Evolutionary conservation across 768 basidiomycete species (phyloP), one percentile per base, ranked within the genome.

Genomic region (Rossbeevera mucosa): DNA sequence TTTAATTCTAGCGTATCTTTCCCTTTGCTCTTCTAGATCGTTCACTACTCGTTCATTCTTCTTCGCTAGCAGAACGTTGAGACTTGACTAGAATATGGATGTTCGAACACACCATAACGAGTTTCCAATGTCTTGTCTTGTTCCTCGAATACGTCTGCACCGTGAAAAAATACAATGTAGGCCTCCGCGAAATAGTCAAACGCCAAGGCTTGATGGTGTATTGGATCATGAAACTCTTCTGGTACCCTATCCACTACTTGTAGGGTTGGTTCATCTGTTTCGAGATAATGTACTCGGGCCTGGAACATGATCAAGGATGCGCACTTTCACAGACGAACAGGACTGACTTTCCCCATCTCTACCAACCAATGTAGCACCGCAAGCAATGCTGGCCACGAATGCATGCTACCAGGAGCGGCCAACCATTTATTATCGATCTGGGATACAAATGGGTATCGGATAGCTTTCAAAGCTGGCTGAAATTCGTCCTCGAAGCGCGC

Each of bases 311-410:
- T 44, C 45, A 13, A 52, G 21, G 1, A 13, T 18, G 12, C 20
- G 6, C 16, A 47, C 33, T 18, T 29, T 18, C 33, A 48, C 0
- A n/a, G 52, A 47, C 11, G 26, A 51, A 47, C 21, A 20, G 5
- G n/a, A 65, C 76, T 24, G 60, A 94, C 95, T 73, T 86, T 87
- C 61, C 88, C 86, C 58, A 91, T 68, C 60, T 91, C 86, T 7
- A 89, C 90, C 13, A 99, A 72, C 96, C 96, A 99, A 69, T 94
- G 88, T 29, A 98, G 66, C 62, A 90, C 88, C 20, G 89, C 95
- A 14, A 98, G 75, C 22, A 96, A 70, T 20, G 82, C 76, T 0
- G 92, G 91, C 96, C 95, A 98, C n/a, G 87, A 85, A 70, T 91
- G 88, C 75, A 88, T 86, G 49, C 85, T 87, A 0, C 91, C 94